phyloP scores from a whole-genome alignment of 108 stramenopile species.

The Parmales sp. region DNA sequence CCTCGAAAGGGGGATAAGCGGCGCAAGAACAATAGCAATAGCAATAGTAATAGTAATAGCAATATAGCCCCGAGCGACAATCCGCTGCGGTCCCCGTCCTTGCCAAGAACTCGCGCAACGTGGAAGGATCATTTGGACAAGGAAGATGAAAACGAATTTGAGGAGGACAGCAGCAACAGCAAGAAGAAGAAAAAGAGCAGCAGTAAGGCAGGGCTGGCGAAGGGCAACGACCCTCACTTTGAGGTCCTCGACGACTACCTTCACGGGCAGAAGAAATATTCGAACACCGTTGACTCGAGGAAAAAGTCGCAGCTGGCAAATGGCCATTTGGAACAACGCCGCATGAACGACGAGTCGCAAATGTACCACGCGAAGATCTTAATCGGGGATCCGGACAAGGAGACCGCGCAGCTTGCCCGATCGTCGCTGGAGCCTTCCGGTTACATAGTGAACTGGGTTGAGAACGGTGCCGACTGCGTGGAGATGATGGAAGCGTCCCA shows the following conservation, averaged over 20 bases:
- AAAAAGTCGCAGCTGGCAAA: slow-evolving; percentile 28
- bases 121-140: no score
- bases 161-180: neutral
- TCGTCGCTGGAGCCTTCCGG: slow-evolving; percentile 34
- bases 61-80: no score
- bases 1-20: neutral
- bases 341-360: slow-evolving; percentile 19
- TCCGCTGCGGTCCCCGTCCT: neutral
- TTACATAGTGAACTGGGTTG: slow-evolving; percentile 33
- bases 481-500: slow-evolving; percentile 18
- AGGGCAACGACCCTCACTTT: slow-evolving; percentile 12
- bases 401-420: slow-evolving; percentile 29
- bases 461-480: slow-evolving; percentile 28
- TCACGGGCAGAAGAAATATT: slow-evolving; percentile 13
- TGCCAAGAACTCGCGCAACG: neutral
- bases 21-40: neutral
- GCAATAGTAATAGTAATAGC: neutral
- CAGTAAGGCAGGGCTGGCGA: neutral
- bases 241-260: slow-evolving; percentile 13
- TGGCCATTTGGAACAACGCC: slow-evolving; percentile 26
- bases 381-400: slow-evolving; percentile 9
- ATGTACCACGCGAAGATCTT: neutral
- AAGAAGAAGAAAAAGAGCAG: neutral
- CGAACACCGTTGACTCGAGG: slow-evolving; percentile 23
- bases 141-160: neutral